Percentiles rank a stretch among this genome's conserved stretches.
phyloP scores from a whole-genome alignment of 1,284 basidiomycete species.

The Neolentinus lepideus region DNA sequence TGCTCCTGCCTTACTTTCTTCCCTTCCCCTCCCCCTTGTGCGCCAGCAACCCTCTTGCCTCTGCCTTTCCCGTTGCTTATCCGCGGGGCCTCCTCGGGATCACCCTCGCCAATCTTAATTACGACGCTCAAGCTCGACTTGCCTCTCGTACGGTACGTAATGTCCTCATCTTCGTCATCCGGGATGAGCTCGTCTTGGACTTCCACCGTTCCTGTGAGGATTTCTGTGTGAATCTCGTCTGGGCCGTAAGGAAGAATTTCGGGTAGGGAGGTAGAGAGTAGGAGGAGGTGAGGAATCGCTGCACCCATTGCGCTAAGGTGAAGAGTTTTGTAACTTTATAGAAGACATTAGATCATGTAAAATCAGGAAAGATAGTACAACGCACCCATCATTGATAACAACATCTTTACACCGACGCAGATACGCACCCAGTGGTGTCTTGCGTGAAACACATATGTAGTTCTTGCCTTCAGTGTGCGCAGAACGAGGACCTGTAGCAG shows the following conservation, averaged over 20 bases:
- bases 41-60: slow-evolving; percentile 2
- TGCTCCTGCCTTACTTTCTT: slow-evolving; percentile 7
- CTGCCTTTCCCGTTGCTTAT: slow-evolving; percentile 8
- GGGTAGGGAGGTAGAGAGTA: slow-evolving; percentile 67
- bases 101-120: slow-evolving; percentile 54
- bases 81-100: slow-evolving; percentile 28
- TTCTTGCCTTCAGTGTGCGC: slow-evolving; percentile 73
- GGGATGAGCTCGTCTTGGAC: slow-evolving; percentile 77
- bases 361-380: slow-evolving; percentile 7
- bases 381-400: slow-evolving; percentile 72
- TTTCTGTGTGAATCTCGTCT: slow-evolving; percentile 60
- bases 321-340: slow-evolving; percentile 61
- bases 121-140: slow-evolving; percentile 61
- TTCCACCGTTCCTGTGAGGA: slow-evolving; percentile 69
- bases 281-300: slow-evolving; percentile 77
- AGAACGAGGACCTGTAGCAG: slow-evolving; percentile 74
- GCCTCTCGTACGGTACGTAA: slow-evolving; percentile 54
- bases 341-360: slow-evolving; percentile 2
- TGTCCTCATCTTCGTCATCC: slow-evolving; percentile 69
- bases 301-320: slow-evolving; percentile 81
- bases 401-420: slow-evolving; percentile 74
- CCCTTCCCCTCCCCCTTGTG: slow-evolving; percentile 10
- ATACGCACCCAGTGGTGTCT: slow-evolving; percentile 67
- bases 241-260: slow-evolving; percentile 63
- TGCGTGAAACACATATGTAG: slow-evolving; percentile 75